Evolutionary conservation across 257 asterid genomes (phyloP).

Genomic region (Striga asiatica): DNA sequence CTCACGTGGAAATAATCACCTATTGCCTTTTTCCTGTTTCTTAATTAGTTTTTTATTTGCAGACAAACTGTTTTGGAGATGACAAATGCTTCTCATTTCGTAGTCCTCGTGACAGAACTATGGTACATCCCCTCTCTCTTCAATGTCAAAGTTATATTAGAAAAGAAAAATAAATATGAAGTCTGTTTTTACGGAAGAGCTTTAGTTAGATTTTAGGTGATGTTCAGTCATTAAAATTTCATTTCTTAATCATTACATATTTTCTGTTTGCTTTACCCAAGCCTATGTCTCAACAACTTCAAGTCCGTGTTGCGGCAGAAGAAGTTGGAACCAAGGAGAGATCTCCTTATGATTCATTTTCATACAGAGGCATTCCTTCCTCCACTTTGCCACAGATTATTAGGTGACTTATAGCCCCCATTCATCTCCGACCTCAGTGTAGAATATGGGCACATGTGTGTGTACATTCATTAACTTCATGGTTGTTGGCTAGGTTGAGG

Average conservation of each 20-base stretch:
- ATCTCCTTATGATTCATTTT: slow-evolving; percentile 72
- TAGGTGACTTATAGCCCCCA: slow-evolving; percentile 31
- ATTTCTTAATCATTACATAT: slow-evolving; percentile 10
- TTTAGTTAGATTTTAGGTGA: slow-evolving; percentile 9
- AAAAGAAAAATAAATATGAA: neutral
- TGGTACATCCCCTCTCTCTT: slow-evolving; percentile 31
- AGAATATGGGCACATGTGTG: neutral
- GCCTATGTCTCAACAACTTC: slow-evolving; percentile 56
- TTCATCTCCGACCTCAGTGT: neutral
- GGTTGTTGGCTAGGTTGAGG: slow-evolving; percentile 66
- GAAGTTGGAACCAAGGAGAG: slow-evolving; percentile 72
- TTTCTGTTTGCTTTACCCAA: slow-evolving; percentile 24
- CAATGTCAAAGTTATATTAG: too few relatives aligned
- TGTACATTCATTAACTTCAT: slow-evolving; percentile 6
- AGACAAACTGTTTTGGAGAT: slow-evolving; percentile 60
- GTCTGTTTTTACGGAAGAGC: neutral
- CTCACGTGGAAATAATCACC: slow-evolving; percentile 1
- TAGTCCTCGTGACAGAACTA: slow-evolving; percentile 38
- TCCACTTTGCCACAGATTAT: slow-evolving; percentile 61
- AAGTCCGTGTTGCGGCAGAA: slow-evolving; percentile 67
- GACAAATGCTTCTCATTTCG: slow-evolving; percentile 66
- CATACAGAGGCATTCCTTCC: slow-evolving; percentile 57
- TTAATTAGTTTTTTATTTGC: slow-evolving; percentile 25
- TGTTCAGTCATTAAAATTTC: slow-evolving; percentile 9
- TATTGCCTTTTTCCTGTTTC: slow-evolving; percentile 9